A percentile compares a stretch with the other conserved stretches of the same genome.
Evolutionary conservation across 306 rosid genomes (phyloP).

Genomic region (Ziziphus jujuba): DNA sequence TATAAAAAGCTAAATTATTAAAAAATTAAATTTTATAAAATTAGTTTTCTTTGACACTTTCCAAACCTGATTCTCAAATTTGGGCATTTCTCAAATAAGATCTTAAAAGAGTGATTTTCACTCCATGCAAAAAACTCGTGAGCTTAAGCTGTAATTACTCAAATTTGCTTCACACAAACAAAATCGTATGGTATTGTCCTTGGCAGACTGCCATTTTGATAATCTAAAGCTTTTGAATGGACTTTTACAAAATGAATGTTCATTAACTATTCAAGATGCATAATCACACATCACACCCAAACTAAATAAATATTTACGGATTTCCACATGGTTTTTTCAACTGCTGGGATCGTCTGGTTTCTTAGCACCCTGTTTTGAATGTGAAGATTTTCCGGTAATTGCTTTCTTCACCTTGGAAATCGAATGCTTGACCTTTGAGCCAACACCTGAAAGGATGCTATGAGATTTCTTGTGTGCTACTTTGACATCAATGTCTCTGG

Average conservation of each 20-base stretch:
- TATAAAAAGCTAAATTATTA: too few species aligned
- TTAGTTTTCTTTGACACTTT: too few species aligned
- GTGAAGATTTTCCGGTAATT: slow-evolving; percentile 62
- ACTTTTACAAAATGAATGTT: not conserved
- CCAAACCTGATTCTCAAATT: too few species aligned
- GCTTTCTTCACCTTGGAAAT: slow-evolving; percentile 76
- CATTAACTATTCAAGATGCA: not conserved
- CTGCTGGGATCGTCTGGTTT: slow-evolving; percentile 1
- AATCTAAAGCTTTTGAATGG: too few species aligned
- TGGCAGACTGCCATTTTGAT: too few species aligned
- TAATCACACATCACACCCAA: slow-evolving; percentile 16
- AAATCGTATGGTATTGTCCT: too few species aligned
- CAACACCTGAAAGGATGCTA: slow-evolving; percentile 59
- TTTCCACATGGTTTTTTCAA: slow-evolving; percentile 10
- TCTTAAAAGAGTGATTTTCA: too few species aligned
- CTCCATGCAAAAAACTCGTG: too few species aligned
- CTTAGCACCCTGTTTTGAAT: slow-evolving; percentile 27
- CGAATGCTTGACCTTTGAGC: slow-evolving; percentile 73
- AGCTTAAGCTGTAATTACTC: too few species aligned
- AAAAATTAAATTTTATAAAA: too few species aligned
- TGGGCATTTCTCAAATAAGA: too few species aligned
- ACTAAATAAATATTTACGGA: not conserved
- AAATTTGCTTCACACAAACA: too few species aligned
- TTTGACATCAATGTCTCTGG: slow-evolving; percentile 38
- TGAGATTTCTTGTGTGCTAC: slow-evolving; percentile 57